Conservation (phyloP, 306 rosid genomes). For the Dalbergia cochinchinensis region DNA sequence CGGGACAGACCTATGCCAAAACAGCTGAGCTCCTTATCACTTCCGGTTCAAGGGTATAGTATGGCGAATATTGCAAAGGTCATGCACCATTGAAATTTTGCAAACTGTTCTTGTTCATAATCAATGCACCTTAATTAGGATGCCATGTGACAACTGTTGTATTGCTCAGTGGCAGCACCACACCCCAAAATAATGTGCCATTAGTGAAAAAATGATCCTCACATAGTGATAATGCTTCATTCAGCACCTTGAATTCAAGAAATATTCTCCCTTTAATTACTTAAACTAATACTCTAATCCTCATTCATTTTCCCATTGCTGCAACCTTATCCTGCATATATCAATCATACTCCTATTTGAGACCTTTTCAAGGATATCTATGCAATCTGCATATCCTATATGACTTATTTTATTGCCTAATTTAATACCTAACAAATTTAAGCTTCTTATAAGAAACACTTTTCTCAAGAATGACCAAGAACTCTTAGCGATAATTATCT, state of each 20-base stretch:
- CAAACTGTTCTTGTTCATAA: neutral
- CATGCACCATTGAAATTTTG: neutral
- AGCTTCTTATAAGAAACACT: neutral
- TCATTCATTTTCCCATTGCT: neutral
- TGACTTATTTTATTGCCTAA: too few relatives aligned
- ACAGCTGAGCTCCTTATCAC: neutral
- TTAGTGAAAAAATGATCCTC: neutral
- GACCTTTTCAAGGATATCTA: neutral
- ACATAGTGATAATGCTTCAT: neutral
- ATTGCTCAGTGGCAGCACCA: neutral
- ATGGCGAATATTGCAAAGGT: neutral
- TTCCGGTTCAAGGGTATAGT: neutral
- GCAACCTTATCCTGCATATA: neutral
- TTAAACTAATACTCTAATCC: neutral
- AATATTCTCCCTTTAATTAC: neutral
- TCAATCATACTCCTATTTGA: slow-evolving; percentile 7
- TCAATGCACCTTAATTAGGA: neutral
- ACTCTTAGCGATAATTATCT: neutral
- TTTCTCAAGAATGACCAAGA: neutral
- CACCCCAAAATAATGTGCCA: neutral
- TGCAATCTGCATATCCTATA: neutral
- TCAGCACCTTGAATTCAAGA: slow-evolving; percentile 18
- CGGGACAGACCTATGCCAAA: neutral
- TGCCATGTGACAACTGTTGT: neutral
- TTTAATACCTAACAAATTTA: neutral